Percentiles rank a stretch among this genome's conserved stretches.
phyloP scores from a whole-genome alignment of 768 basidiomycete genomes.

The Dacryopinax spathularia region DNA sequence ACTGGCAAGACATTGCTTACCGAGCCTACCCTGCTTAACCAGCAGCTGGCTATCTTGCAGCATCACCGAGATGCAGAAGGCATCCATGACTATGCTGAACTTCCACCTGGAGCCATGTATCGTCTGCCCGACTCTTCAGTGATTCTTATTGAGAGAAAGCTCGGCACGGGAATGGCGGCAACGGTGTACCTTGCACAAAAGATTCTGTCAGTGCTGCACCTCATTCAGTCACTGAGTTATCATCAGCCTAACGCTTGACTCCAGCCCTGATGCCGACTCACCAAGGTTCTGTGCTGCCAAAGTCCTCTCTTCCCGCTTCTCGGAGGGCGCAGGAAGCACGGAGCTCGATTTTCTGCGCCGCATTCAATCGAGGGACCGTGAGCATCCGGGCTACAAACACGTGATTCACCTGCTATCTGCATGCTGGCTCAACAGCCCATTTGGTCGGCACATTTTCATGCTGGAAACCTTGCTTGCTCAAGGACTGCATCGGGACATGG shows the following conservation, averaged over 20 bases:
- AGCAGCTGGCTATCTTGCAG: not conserved
- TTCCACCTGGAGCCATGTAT: too few relatives aligned
- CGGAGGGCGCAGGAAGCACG: not conserved
- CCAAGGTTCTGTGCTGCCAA: not conserved
- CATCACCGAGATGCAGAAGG: not conserved
- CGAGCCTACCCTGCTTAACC: not conserved
- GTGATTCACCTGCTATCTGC: not conserved
- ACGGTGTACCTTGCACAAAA: not conserved
- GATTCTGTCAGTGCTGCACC: not conserved
- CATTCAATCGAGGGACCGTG: not conserved
- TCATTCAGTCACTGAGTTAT: too few relatives aligned
- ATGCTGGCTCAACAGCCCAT: not conserved
- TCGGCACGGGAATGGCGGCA: not conserved
- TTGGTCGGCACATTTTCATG: not conserved
- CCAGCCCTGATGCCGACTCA: not conserved
- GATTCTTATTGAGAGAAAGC: not conserved
- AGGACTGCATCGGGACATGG: not conserved
- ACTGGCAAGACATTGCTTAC: too few relatives aligned
- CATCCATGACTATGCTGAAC: not conserved
- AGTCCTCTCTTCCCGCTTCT: not conserved
- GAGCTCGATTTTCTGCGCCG: not conserved
- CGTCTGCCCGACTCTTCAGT: not conserved
- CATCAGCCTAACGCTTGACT: not conserved
- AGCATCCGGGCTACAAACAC: not conserved
- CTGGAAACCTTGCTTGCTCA: not conserved